Conservation (phyloP, 2,329 filamentous ascomycete species). For the Fusarium sp. region DNA sequence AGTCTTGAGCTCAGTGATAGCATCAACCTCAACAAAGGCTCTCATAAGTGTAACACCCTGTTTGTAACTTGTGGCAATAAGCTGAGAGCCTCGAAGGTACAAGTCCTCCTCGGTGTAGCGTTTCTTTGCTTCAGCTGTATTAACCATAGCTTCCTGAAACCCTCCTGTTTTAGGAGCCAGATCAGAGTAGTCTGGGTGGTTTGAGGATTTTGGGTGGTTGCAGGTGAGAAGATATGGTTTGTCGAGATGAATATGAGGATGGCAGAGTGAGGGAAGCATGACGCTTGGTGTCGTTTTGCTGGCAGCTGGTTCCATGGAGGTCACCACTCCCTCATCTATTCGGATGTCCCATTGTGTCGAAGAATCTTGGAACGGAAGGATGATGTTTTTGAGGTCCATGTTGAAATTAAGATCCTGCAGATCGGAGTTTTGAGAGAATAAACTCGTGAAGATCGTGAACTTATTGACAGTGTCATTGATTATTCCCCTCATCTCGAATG, state of each 20-base stretch:
- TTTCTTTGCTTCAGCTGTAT: slow-evolving; percentile 20
- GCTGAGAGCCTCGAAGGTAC: slow-evolving; percentile 12
- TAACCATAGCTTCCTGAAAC: slow-evolving; percentile 1
- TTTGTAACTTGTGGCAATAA: not conserved
- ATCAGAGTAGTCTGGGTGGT: slow-evolving; percentile 2
- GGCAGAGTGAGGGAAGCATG: slow-evolving; percentile 10
- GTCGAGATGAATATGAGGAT: slow-evolving; percentile 18
- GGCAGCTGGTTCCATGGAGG: not conserved
- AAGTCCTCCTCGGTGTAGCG: slow-evolving; percentile 13
- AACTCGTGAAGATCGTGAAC: not conserved
- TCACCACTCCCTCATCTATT: not conserved
- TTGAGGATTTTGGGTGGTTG: not conserved
- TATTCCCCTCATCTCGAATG: not conserved
- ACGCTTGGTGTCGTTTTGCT: not conserved
- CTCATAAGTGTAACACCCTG: not conserved
- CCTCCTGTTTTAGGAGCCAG: not conserved
- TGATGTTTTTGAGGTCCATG: not conserved
- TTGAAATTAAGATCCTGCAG: not conserved
- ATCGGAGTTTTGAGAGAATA: not conserved
- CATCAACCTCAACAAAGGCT: slow-evolving; percentile 9
- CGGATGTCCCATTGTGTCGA: not conserved
- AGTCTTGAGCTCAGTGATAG: not conserved
- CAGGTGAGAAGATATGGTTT: slow-evolving; percentile 16
- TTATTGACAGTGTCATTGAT: not conserved
- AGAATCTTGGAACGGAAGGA: not conserved